Percentiles rank a stretch among this genome's conserved stretches.
Evolutionary conservation across 2,329 filamentous ascomycete genomes (phyloP).

Genomic region (Tolypocladium pustulatum): DNA sequence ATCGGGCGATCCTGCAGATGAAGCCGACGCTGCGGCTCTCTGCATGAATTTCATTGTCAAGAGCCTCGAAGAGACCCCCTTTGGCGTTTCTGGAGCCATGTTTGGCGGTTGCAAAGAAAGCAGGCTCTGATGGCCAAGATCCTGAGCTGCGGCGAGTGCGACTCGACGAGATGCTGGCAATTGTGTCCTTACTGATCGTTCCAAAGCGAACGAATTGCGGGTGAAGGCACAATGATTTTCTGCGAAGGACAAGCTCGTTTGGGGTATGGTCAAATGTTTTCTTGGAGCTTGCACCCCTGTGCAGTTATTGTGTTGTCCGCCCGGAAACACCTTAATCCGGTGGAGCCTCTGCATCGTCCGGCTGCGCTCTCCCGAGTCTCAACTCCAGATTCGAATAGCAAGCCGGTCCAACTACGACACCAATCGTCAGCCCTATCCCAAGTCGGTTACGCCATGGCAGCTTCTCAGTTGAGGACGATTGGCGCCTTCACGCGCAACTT

Average conservation of each 20-base stretch:
- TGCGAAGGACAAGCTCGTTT: background rate
- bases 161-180: background rate
- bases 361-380: background rate
- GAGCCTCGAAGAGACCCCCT: slow-evolving; percentile 74
- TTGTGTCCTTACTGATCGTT: no score
- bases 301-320: background rate
- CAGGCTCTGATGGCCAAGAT: background rate
- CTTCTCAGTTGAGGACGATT: slow-evolving; percentile 34
- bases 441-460: slow-evolving; percentile 24
- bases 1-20: slow-evolving; percentile 31
- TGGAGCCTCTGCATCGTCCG: background rate
- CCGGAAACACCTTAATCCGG: slow-evolving; percentile 7
- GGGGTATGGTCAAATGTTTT: background rate
- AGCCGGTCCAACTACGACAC: background rate
- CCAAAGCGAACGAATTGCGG: background rate
- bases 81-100: slow-evolving; percentile 43
- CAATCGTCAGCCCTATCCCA: background rate
- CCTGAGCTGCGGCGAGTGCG: background rate
- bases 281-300: background rate
- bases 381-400: background rate
- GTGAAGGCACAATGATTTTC: background rate
- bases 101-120: background rate
- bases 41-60: slow-evolving; percentile 99
- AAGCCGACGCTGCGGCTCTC: slow-evolving; percentile 58
- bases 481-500: slow-evolving; percentile 32